Percentiles rank a stretch among this genome's conserved stretches.
These are phyloP conservation scores for Sanghuangporus weigelae DNA, from an alignment of 1,284 basidiomycete genomes.

Conservation along the genomic window DNA sequence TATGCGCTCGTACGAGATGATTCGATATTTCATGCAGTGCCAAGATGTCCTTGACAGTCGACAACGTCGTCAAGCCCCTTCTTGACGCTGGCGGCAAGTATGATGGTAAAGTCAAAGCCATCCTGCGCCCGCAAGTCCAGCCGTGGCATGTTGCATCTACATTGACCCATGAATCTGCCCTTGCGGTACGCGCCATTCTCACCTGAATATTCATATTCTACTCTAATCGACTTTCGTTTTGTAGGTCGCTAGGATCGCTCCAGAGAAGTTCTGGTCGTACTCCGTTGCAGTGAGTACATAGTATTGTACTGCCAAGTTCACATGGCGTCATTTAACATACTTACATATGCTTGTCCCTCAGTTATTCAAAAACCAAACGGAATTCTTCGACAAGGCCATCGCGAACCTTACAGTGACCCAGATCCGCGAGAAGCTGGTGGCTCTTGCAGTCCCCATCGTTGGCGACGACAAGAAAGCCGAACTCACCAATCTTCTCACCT, in stretches of 20 bases:
- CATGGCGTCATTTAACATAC: background rate
- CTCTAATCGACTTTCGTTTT: background rate
- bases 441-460: constrained; percentile 48
- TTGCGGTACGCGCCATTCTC: constrained; percentile 54
- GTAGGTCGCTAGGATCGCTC: constrained; percentile 61
- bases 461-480: constrained; percentile 39
- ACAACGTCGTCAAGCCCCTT: constrained; percentile 54
- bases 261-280: constrained; percentile 77
- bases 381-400: constrained; percentile 76
- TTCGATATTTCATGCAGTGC: constrained; percentile 34
- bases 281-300: constrained; percentile 56
- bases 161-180: constrained; percentile 74
- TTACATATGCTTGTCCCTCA: constrained; percentile 25
- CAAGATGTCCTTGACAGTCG: constrained; percentile 57
- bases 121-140: constrained; percentile 80
- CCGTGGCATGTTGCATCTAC: constrained; percentile 79
- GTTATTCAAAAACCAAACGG: constrained; percentile 72
- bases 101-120: constrained; percentile 71
- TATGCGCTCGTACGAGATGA: constrained; percentile 21
- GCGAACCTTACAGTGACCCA: constrained; percentile 67
- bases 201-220: background rate
- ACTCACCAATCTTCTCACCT: constrained; percentile 59
- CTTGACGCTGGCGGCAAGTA: constrained; percentile 62
- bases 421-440: constrained; percentile 71
- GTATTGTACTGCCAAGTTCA: background rate